Conservation (phyloP, 192 early-diverging fungal genomes). For the Chytriomyces confervae region DNA sequence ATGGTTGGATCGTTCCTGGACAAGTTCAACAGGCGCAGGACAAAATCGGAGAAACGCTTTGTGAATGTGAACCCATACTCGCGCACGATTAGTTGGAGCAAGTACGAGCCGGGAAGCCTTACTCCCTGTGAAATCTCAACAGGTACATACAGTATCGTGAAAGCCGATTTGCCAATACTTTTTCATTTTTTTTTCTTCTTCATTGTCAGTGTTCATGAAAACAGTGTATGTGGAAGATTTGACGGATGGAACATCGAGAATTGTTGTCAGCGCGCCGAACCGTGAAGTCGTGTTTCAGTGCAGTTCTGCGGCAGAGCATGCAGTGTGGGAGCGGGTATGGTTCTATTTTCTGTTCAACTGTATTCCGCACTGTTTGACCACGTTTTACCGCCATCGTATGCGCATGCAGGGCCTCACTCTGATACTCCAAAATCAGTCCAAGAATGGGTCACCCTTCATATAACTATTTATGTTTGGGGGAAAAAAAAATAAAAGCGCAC, state of each 20-base stretch:
- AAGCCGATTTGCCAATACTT: neutral
- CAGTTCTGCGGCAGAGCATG: slow-evolving; percentile 22
- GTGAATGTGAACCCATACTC: slow-evolving; percentile 39
- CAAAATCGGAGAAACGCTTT: slow-evolving; percentile 30
- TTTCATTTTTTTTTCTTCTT: slow-evolving; percentile 3
- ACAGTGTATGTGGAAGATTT: slow-evolving; percentile 40
- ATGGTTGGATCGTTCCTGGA: slow-evolving; percentile 31
- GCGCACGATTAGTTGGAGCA: slow-evolving; percentile 34
- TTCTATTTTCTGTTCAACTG: neutral
- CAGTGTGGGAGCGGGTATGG: slow-evolving; percentile 30
- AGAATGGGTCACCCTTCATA: neutral
- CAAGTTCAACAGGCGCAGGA: slow-evolving; percentile 37
- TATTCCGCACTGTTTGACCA: no score
- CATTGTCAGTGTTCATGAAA: slow-evolving; percentile 27
- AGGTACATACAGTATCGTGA: neutral
- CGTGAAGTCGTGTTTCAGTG: slow-evolving; percentile 40
- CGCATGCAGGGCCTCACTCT: slow-evolving; percentile 18
- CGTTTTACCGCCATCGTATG: no score
- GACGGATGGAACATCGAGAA: slow-evolving; percentile 30
- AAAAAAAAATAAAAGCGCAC: no score
- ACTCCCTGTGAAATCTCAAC: neutral
- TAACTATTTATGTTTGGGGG: no score
- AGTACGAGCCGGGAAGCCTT: slow-evolving; percentile 14
- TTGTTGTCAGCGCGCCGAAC: slow-evolving; percentile 24
- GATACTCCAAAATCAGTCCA: slow-evolving; percentile 26